These are phyloP conservation scores for Stagonosporopsis vannaccii DNA, from an alignment of 2,329 filamentous ascomycete genomes.

Conservation along the genomic window DNA sequence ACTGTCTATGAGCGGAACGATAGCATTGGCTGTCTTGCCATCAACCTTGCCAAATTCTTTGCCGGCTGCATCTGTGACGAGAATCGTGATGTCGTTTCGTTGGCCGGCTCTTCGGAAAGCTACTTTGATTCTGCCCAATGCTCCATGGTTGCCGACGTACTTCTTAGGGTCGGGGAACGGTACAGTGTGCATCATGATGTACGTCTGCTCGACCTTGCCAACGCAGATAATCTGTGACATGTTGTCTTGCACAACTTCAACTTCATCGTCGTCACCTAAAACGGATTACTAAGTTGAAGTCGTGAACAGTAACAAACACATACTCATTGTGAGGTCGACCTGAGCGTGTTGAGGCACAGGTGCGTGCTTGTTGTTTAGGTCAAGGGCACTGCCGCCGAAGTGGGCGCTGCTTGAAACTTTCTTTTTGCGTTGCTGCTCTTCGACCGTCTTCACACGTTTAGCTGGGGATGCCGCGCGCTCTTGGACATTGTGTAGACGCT, in stretches of 20 bases:
- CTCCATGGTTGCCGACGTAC: constrained; percentile 64
- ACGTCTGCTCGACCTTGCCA: constrained; percentile 74
- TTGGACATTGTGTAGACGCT: constrained; percentile 77
- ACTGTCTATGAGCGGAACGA: constrained; percentile 75
- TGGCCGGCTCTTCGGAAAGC: constrained; percentile 66
- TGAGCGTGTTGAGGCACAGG: constrained; percentile 8
- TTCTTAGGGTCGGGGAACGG: constrained; percentile 72
- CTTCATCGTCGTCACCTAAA: constrained; percentile 66
- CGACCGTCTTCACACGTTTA: constrained; percentile 42
- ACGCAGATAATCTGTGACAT: constrained; percentile 79
- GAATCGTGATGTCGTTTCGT: constrained; percentile 70
- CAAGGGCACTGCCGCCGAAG: constrained; percentile 48
- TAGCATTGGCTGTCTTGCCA: constrained; percentile 67
- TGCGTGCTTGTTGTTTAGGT: constrained; percentile 44
- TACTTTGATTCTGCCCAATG: constrained; percentile 75
- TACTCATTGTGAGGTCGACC: constrained; percentile 48
- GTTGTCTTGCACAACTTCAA: constrained; percentile 65
- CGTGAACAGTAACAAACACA: neutral
- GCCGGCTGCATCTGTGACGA: constrained; percentile 75
- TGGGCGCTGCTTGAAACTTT: constrained; percentile 27
- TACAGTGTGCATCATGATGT: constrained; percentile 70
- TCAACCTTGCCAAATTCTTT: constrained; percentile 81
- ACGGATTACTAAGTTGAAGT: constrained; percentile 33
- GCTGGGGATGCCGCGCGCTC: constrained; percentile 66
- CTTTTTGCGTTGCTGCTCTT: constrained; percentile 30